Percentiles rank a stretch among this genome's conserved stretches.
Evolutionary conservation across 2,329 filamentous ascomycete species (phyloP).

Genomic region (Cadophora sp.): DNA sequence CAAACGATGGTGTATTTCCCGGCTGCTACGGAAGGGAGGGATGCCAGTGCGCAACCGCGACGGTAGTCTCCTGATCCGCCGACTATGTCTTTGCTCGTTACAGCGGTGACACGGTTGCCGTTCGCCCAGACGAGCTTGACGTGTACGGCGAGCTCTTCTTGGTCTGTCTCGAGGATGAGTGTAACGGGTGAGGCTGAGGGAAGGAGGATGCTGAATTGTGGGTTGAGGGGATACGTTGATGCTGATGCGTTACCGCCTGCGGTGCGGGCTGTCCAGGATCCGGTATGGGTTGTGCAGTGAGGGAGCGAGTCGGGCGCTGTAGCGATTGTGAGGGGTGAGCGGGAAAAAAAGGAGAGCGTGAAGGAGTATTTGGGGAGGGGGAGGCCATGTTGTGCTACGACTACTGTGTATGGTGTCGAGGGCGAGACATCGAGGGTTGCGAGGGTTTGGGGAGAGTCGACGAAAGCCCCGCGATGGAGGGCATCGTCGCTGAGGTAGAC

Average conservation of each 20-base stretch:
- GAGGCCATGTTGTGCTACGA: constrained; percentile 80
- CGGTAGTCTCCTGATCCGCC: constrained; percentile 89
- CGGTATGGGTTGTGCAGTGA: constrained; percentile 59
- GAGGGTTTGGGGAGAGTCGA: constrained; percentile 92
- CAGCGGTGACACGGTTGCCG: constrained; percentile 72
- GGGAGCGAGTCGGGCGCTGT: constrained; percentile 54
- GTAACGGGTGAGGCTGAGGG: constrained; percentile 65
- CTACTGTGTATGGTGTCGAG: constrained; percentile 60
- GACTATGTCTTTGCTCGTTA: constrained; percentile 79
- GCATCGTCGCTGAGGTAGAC: constrained; percentile 78
- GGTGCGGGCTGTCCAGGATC: constrained; percentile 78
- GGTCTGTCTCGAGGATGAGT: constrained; percentile 74
- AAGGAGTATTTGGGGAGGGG: constrained; percentile 80
- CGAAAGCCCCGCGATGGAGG: constrained; percentile 80
- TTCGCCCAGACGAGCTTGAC: constrained; percentile 83
- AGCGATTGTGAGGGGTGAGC: constrained; percentile 63
- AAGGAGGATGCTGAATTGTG: constrained; percentile 78
- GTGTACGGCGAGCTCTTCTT: constrained; percentile 76
- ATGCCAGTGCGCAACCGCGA: constrained; percentile 75
- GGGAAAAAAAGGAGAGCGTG: constrained; percentile 83
- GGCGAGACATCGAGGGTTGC: constrained; percentile 69
- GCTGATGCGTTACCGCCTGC: constrained; percentile 86
- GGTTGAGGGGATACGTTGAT: constrained; percentile 81
- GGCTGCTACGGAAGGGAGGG: constrained; percentile 63
- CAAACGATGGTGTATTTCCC: constrained; percentile 88